Conservation (phyloP, 2,329 filamentous ascomycete species). For the Pezicula neosporulosa region DNA sequence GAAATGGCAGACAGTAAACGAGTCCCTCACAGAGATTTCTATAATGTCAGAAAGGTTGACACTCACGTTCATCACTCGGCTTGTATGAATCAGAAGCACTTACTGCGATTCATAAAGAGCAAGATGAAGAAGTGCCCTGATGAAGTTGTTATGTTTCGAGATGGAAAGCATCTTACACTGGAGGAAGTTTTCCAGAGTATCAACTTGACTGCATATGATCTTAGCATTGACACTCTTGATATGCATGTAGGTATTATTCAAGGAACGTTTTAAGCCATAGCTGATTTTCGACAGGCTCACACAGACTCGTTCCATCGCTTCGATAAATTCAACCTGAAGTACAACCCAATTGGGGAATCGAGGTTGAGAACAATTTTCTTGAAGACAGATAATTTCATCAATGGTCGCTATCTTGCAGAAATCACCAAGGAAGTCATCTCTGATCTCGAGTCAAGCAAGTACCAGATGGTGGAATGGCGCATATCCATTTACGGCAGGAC, state of each 20-base stretch:
- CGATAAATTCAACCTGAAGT: constrained; percentile 99
- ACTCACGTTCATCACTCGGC: constrained; percentile 99
- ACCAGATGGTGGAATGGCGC: constrained; percentile 99
- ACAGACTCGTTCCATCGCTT: constrained; percentile 98
- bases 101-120: constrained; percentile 97
- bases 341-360: constrained; percentile 96
- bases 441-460: constrained; percentile 97
- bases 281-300: constrained; percentile 61
- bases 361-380: constrained; percentile 95
- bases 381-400: constrained; percentile 97
- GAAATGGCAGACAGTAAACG: constrained; percentile 98
- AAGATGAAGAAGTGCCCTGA: constrained; percentile 99
- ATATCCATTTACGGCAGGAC: constrained; percentile 95
- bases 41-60: constrained; percentile 98
- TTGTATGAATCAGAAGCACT: constrained; percentile 99
- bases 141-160: constrained; percentile 87
- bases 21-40: constrained; percentile 96
- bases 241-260: constrained; percentile 73
- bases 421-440: constrained; percentile 98
- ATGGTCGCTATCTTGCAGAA: constrained; percentile 92
- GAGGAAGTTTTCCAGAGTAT: constrained; percentile 96
- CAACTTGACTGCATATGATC: constrained; percentile 92
- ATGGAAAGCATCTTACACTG: constrained; percentile 87
- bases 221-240: constrained; percentile 96
- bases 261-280: not conserved